Base-by-base conservation (phyloP, 2,329 filamentous ascomycete genomes). In the Furcasterigmium sp. region DNA sequence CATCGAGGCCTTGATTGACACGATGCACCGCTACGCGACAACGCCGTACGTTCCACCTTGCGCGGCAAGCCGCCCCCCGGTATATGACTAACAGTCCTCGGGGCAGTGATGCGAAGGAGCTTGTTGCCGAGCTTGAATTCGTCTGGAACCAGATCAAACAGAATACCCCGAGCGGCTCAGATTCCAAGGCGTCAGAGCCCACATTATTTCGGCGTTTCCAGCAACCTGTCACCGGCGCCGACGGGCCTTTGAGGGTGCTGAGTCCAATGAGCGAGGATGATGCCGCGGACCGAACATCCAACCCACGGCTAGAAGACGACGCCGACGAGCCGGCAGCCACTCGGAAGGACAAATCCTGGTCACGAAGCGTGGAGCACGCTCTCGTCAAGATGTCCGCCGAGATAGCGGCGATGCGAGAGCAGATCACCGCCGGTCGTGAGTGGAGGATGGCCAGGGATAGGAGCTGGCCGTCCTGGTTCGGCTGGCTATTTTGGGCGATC, bases 111-210 rank as follows among this genome's bases (percentile, higher is more conserved):
- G 89, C 89, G 8, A 78, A 84, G 46, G 91, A 95, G 64, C 75
- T 98, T 30, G 91, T 97, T 29, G 76, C 83, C 9, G 93, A 98
- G 64, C 79, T 98, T n/a, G 93, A 98, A 66, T 98, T 97, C 56
- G 91, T 98, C 30, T 98, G 93, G 93, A 90, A 96, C 54, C 93
- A 97, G 63, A 91, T 98, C 55, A 95, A 93, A 64, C 85, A 85
- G 53, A 96, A 91, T 56, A 80, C 80, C 10, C 80, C 84, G 4
- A 80, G 78, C 15, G 82, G 84, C 29, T 68, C 82, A 30, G 61
- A 76, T 32, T 74, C 76, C 4, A 80, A 78, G n/a, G 82, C 83
- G 26, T 68, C 82, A 29, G 61, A 76, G 32, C 73, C 76, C 60
- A 49, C 57, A 50, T 51, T 55, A 58, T 64, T 60, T 47, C 69